phyloP scores from a whole-genome alignment of 192 early-diverging fungal species.

The Glomus cerebriforme region DNA sequence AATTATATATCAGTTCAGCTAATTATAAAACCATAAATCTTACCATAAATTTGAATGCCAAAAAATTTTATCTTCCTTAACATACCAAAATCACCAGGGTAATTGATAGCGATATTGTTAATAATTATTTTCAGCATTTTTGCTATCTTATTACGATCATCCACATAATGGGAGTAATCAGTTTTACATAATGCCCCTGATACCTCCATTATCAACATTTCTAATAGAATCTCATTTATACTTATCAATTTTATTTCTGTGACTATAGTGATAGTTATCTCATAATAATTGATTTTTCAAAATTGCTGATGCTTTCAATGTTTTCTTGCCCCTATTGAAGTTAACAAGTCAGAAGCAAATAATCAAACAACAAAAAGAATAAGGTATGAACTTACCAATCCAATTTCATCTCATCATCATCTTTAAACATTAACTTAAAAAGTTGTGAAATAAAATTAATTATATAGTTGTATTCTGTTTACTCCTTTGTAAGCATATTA shows the following conservation, averaged over 20 bases:
- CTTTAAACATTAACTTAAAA: not conserved
- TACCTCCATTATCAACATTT: not conserved
- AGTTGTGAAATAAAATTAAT: not conserved
- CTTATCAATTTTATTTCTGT: not conserved
- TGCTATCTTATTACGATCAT: not conserved
- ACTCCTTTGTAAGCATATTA: not conserved
- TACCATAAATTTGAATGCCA: constrained; percentile 11
- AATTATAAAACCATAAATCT: not conserved
- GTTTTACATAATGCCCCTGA: not conserved
- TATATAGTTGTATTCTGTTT: not conserved
- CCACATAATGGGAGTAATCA: constrained; percentile 5
- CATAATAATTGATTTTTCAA: not conserved
- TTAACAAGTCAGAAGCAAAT: not conserved
- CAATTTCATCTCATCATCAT: not conserved
- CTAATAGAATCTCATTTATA: not conserved
- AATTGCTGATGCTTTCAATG: not conserved
- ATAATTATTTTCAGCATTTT: constrained; percentile 8
- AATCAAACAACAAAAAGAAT: not conserved
- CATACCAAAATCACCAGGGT: not conserved
- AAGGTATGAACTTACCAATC: not conserved
- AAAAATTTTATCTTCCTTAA: not conserved
- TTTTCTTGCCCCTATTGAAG: not conserved
- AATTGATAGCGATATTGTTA: not conserved
- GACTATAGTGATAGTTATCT: not conserved
- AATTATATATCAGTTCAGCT: not conserved